A percentile compares a stretch with the other conserved stretches of the same genome.
phyloP scores from a whole-genome alignment of 768 basidiomycete genomes.

The Amanita muscaria region DNA sequence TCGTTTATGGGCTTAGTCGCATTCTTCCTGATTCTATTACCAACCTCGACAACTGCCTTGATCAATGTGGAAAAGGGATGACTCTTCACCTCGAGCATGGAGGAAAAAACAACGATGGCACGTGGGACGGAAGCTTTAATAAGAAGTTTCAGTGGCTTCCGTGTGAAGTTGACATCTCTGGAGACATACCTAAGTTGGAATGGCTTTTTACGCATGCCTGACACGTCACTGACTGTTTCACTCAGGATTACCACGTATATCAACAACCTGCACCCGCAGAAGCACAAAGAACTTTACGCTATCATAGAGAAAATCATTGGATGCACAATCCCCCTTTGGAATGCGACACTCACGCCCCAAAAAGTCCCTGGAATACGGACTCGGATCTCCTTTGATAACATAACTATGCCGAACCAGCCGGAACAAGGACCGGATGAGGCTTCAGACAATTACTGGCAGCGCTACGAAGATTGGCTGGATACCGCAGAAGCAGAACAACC shows the following conservation, averaged over 20 bases:
- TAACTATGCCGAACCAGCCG: constrained; percentile 5
- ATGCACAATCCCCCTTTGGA: constrained; percentile 20
- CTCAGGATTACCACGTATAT: constrained; percentile 23
- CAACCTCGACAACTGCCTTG: constrained; percentile 1
- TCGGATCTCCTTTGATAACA: constrained; percentile 10
- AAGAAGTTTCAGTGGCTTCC: constrained; percentile 8
- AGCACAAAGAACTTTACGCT: constrained; percentile 14
- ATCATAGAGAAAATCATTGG: constrained; percentile 17
- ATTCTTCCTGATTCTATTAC: background rate
- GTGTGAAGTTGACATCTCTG: constrained; percentile 8
- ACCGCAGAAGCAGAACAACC: constrained; percentile 11
- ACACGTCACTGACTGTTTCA: background rate
- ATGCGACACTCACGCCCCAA: constrained; percentile 16
- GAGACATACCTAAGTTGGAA: constrained; percentile 5
- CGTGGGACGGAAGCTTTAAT: background rate
- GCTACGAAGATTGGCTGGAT: constrained; percentile 7
- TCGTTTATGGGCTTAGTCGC: constrained; percentile 1
- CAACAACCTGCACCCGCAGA: constrained; percentile 26
- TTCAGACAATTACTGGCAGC: constrained; percentile 5
- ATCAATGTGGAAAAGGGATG: background rate
- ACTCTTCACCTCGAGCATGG: too few relatives aligned
- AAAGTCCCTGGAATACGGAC: background rate
- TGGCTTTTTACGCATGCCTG: background rate
- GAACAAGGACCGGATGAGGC: constrained; percentile 10
- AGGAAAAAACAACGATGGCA: too few relatives aligned